phyloP scores from a whole-genome alignment of 176 grass and related monocot species.

The Panicum miliaceum region DNA sequence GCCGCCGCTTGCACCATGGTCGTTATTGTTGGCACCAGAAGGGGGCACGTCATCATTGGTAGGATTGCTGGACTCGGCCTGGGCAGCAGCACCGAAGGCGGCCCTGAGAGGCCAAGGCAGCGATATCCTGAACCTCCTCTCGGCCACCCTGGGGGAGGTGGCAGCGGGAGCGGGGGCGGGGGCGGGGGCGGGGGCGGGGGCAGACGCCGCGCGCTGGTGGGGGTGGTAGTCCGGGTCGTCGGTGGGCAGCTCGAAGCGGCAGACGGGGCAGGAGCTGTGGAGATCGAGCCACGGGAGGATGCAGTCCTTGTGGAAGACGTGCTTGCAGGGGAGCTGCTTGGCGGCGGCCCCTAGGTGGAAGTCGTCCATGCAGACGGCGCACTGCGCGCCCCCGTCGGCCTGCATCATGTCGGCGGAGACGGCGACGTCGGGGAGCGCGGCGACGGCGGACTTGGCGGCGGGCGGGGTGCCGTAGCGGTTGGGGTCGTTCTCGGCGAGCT shows the following conservation, averaged over 20 bases:
- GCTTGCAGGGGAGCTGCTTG: conserved; percentile 92
- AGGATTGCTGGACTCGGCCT: conserved; percentile 49
- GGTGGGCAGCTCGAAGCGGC: conserved; percentile 80
- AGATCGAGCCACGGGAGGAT: conserved; percentile 96
- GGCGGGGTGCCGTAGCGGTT: conserved; percentile 92
- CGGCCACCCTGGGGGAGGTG: conserved; percentile 47
- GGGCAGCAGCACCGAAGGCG: conserved; percentile 27
- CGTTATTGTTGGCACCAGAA: conserved; percentile 30
- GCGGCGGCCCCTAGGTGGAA: conserved; percentile 63
- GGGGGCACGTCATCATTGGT: not conserved
- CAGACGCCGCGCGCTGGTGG: not conserved
- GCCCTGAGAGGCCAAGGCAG: conserved; percentile 72
- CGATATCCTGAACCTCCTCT: conserved; percentile 98
- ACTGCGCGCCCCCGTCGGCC: conserved; percentile 73
- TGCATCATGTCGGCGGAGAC: conserved; percentile 65
- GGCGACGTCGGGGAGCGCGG: conserved; percentile 66
- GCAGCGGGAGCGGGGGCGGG: not conserved
- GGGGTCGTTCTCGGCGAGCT: conserved; percentile 97
- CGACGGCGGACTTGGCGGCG: conserved; percentile 72
- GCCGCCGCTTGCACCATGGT: not conserved
- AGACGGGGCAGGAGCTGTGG: conserved; percentile 97
- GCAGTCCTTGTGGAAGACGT: conserved; percentile 94
- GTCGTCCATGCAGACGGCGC: conserved; percentile 91
- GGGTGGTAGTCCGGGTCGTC: conserved; percentile 59
- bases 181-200: not conserved